Evolutionary conservation across 768 basidiomycete genomes (phyloP).

Genomic region (Saitozyma sp.): DNA sequence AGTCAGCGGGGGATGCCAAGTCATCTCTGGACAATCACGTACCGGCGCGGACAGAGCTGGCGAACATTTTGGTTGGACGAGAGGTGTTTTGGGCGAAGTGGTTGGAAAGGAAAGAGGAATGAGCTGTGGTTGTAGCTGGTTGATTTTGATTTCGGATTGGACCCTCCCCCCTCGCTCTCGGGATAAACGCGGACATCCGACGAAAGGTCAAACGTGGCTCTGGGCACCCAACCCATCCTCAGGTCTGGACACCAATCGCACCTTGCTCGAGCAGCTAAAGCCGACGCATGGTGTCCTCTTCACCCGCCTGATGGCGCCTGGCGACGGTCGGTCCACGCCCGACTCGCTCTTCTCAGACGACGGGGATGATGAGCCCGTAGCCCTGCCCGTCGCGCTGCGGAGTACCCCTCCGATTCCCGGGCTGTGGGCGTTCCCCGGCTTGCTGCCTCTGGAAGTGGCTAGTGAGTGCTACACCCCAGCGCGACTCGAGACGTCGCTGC

Average conservation of each 20-base stretch:
- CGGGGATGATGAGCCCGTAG: too few relatives aligned
- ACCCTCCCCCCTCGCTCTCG: too few relatives aligned
- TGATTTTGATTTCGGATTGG: too few relatives aligned
- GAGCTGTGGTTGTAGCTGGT: background rate
- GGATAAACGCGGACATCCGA: too few relatives aligned
- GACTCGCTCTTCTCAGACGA: slow-evolving; percentile 29
- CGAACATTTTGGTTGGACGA: slow-evolving; percentile 27
- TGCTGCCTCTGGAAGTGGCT: slow-evolving; percentile 24
- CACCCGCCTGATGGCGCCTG: too few relatives aligned
- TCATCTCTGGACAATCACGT: background rate
- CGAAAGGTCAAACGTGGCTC: too few relatives aligned
- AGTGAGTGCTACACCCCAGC: slow-evolving; percentile 19
- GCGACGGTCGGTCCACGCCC: background rate
- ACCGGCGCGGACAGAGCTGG: slow-evolving; percentile 39
- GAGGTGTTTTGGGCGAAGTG: background rate
- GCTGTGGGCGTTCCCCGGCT: slow-evolving; percentile 35
- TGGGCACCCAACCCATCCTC: too few relatives aligned
- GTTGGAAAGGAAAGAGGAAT: background rate
- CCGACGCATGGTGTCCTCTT: too few relatives aligned
- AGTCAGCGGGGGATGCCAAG: slow-evolving; percentile 7
- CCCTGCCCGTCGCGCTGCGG: background rate
- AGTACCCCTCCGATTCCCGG: slow-evolving; percentile 41
- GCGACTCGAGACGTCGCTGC: background rate
- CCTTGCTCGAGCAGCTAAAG: too few relatives aligned
- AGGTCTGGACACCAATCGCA: too few relatives aligned